Percentiles rank a stretch among this genome's conserved stretches.
Conservation (phyloP, 2,329 filamentous ascomycete genomes). For the Fusarium graminum region DNA sequence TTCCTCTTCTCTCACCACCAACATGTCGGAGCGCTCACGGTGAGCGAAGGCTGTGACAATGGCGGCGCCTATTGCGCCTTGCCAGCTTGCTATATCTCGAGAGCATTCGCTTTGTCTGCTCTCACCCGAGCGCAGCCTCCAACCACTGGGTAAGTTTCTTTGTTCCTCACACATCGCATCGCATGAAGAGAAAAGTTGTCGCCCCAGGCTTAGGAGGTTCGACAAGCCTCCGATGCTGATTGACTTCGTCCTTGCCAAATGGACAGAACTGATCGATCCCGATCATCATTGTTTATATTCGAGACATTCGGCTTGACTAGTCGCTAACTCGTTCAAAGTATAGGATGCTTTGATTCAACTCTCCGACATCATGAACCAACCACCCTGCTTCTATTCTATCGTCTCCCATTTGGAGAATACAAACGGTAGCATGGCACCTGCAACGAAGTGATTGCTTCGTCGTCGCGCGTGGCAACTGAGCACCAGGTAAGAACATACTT, state of each 20-base stretch:
- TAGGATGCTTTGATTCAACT: slow-evolving; percentile 10
- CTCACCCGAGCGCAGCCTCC: slow-evolving; percentile 9
- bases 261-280: slow-evolving; percentile 62
- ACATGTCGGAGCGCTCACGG: slow-evolving; percentile 13
- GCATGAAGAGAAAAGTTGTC: slow-evolving; percentile 63
- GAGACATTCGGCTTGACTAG: slow-evolving; percentile 1
- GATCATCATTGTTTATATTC: slow-evolving; percentile 25
- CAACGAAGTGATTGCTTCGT: slow-evolving; percentile 15
- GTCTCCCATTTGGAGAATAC: slow-evolving; percentile 57
- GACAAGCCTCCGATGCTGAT: slow-evolving; percentile 63
- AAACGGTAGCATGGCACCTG: slow-evolving; percentile 50
- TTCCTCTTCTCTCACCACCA: slow-evolving; percentile 1
- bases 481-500: slow-evolving; percentile 48
- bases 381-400: slow-evolving; percentile 60
- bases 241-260: slow-evolving; percentile 69
- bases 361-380: slow-evolving; percentile 57
- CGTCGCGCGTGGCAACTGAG: background rate
- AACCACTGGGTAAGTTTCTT: slow-evolving; percentile 39
- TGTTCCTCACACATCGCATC: slow-evolving; percentile 30
- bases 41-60: background rate
- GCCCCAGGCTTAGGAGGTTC: slow-evolving; percentile 64
- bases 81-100: slow-evolving; percentile 21
- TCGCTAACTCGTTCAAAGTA: slow-evolving; percentile 45
- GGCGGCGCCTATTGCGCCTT: slow-evolving; percentile 1
- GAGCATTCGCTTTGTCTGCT: slow-evolving; percentile 13